These are phyloP conservation scores for Ampelocalamus luodianensis DNA, from an alignment of 176 grass and related monocot genomes.

Conservation along the genomic window DNA sequence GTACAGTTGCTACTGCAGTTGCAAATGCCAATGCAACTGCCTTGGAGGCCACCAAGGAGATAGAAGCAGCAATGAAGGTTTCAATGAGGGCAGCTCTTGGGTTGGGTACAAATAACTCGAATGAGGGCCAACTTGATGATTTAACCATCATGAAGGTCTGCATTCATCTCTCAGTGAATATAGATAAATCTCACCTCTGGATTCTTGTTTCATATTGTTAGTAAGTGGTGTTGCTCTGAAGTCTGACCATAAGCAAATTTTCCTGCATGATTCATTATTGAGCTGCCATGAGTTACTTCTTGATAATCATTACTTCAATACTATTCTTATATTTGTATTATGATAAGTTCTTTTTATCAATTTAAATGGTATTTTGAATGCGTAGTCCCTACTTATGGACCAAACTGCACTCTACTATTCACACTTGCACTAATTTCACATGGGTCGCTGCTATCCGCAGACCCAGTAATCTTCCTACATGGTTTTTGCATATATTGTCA, in stretches of 20 bases:
- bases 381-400: background rate
- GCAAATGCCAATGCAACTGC: constrained; percentile 90
- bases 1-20: constrained; percentile 91
- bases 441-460: background rate
- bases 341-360: background rate
- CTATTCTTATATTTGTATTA: background rate
- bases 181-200: constrained; percentile 1
- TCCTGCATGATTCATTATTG: constrained; percentile 1
- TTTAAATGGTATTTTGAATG: constrained; percentile 21
- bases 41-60: constrained; percentile 88
- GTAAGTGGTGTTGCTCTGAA: background rate
- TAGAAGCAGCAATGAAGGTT: constrained; percentile 87
- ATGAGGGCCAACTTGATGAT: constrained; percentile 86
- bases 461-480: constrained; percentile 1
- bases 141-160: constrained; percentile 96
- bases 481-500: constrained; percentile 33
- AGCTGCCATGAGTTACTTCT: constrained; percentile 12
- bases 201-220: constrained; percentile 27
- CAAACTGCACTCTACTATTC: background rate
- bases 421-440: background rate
- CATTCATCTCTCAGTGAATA: constrained; percentile 19
- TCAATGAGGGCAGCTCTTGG: constrained; percentile 86
- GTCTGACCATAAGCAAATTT: background rate
- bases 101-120: constrained; percentile 57
- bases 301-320: constrained; percentile 4